phyloP scores from a whole-genome alignment of 805 yeast genomes.

The Candida khao-thaluensis region DNA sequence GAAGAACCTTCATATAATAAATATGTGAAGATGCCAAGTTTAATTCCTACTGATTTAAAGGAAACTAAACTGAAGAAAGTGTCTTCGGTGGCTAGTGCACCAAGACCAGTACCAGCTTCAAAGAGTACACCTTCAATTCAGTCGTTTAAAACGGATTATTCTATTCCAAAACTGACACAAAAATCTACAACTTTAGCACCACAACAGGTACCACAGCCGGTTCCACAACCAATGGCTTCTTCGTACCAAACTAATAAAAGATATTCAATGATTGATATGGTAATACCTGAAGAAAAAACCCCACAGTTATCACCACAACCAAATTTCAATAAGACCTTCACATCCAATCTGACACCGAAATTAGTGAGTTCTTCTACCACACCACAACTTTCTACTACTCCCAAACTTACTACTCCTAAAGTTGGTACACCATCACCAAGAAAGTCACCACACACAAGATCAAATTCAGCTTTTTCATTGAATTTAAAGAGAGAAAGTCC shows the following conservation, averaged over 20 bases:
- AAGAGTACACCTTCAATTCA: not conserved
- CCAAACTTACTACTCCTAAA: not conserved
- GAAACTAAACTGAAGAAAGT: not conserved
- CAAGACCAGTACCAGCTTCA: not conserved
- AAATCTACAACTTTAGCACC: no score
- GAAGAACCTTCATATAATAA: conserved; percentile 16
- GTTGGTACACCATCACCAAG: conserved; percentile 15
- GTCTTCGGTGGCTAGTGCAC: not conserved
- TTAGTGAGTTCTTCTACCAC: not conserved
- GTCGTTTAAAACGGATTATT: no score
- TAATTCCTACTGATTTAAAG: conserved; percentile 13
- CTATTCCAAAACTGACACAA: no score
- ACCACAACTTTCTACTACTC: not conserved
- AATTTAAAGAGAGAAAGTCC: conserved; percentile 15
- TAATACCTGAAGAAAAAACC: conserved; percentile 7
- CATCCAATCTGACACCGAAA: conserved; percentile 2
- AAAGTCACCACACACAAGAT: conserved; percentile 22
- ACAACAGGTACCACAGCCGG: not conserved
- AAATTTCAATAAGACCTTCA: not conserved
- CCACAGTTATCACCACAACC: conserved; percentile 2
- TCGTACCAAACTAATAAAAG: conserved; percentile 2
- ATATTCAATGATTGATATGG: conserved; percentile 9
- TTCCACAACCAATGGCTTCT: not conserved
- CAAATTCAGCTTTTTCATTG: conserved; percentile 21
- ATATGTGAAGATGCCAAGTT: conserved; percentile 16